phyloP scores from a whole-genome alignment of 345 rosid genomes.

The Arabis alpina region DNA sequence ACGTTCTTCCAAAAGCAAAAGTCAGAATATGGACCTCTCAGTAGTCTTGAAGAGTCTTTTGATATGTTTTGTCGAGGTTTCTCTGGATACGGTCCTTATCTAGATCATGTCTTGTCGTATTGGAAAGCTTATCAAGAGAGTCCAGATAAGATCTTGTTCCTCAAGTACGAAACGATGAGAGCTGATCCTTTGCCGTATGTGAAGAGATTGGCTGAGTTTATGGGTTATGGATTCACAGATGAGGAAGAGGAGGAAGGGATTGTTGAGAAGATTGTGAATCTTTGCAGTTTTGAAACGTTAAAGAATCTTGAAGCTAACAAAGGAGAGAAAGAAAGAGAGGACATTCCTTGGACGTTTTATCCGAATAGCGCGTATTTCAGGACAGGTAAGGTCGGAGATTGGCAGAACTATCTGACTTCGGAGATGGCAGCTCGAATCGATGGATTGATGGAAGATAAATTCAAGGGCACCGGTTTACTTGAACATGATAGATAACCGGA shows the following conservation, averaged over 20 bases:
- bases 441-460: slow-evolving; percentile 25
- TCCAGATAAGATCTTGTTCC: slow-evolving; percentile 11
- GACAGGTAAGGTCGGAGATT: slow-evolving; percentile 35
- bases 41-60: slow-evolving; percentile 33
- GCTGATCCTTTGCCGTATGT: slow-evolving; percentile 24
- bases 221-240: slow-evolving; percentile 17
- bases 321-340: slow-evolving; percentile 17
- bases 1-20: slow-evolving; percentile 35
- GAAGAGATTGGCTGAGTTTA: slow-evolving; percentile 33
- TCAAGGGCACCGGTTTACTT: slow-evolving; percentile 19
- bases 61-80: slow-evolving; percentile 30
- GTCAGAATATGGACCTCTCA: slow-evolving; percentile 3
- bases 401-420: slow-evolving; percentile 10
- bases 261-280: slow-evolving; percentile 6
- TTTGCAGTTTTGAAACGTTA: slow-evolving; percentile 12
- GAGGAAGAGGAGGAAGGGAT: slow-evolving; percentile 7
- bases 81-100: slow-evolving; percentile 17
- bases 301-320: slow-evolving; percentile 15
- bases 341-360: not conserved
- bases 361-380: slow-evolving; percentile 26
- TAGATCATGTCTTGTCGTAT: slow-evolving; percentile 28
- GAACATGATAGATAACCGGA: slow-evolving; percentile 3
- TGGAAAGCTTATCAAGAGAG: slow-evolving; percentile 27
- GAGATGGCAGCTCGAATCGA: slow-evolving; percentile 34
- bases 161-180: slow-evolving; percentile 18